Evolutionary conservation across 176 grass and related monocot species (phyloP).

Genomic region (Puya raimondii): DNA sequence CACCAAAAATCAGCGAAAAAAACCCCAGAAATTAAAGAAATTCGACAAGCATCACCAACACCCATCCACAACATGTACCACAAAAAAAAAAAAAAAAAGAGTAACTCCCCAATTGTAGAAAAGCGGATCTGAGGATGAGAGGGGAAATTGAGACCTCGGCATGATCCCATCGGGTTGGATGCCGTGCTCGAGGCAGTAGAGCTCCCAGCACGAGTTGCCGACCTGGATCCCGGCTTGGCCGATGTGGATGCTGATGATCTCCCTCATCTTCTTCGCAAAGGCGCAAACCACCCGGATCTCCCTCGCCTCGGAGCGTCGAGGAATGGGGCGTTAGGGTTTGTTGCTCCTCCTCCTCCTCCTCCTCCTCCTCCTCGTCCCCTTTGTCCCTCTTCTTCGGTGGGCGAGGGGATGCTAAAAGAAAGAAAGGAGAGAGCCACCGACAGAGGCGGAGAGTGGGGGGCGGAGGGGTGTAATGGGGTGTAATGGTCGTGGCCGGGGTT

Average conservation of each 20-base stretch:
- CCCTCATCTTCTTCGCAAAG: not conserved
- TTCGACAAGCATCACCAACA: too few relatives aligned
- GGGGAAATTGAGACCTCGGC: not conserved
- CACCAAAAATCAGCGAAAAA: too few relatives aligned
- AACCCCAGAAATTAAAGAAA: too few relatives aligned
- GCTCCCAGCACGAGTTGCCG: conserved; percentile 2
- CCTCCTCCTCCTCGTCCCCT: not conserved
- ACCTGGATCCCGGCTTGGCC: conserved; percentile 5
- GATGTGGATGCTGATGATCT: conserved; percentile 1
- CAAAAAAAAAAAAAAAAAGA: not conserved
- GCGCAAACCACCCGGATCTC: not conserved
- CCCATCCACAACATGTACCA: too few relatives aligned
- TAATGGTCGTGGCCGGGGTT: too few relatives aligned
- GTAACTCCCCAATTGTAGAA: not conserved
- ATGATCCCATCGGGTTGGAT: conserved; percentile 2
- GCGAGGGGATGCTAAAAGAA: too few relatives aligned
- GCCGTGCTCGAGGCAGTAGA: conserved; percentile 6
- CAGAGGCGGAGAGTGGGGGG: not conserved
- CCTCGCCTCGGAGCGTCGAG: too few relatives aligned
- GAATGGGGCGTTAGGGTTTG: not conserved
- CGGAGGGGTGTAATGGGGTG: too few relatives aligned
- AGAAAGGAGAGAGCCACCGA: not conserved
- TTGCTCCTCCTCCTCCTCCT: not conserved
- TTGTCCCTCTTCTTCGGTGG: not conserved
- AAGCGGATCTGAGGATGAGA: not conserved